Conservation (phyloP, 495 filamentous ascomycete genomes). For the Lepraria neglecta region DNA sequence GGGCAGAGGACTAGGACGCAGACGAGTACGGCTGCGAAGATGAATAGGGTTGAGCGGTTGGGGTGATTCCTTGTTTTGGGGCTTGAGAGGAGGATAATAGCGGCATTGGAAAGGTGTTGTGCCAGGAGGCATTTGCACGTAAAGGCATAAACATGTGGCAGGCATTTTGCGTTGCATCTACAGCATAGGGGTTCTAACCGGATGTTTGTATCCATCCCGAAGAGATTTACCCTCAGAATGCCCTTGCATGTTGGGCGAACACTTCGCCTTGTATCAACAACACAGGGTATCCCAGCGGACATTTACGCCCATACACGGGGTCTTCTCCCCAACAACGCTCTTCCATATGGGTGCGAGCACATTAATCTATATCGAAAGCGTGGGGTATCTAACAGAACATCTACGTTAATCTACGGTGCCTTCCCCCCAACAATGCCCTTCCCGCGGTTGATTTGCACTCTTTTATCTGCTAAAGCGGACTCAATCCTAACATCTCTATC, state of each 20-base stretch:
- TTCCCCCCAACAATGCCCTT: not conserved
- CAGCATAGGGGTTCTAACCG: no score
- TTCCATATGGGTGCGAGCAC: not conserved
- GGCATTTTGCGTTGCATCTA: no score
- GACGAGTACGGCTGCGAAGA: slow-evolving; percentile 66
- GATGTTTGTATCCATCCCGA: no score
- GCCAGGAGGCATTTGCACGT: no score
- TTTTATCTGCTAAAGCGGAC: no score
- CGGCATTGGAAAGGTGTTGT: no score
- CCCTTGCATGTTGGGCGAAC: no score
- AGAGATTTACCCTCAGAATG: no score
- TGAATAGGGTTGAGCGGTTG: slow-evolving; percentile 72
- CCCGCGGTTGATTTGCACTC: no score
- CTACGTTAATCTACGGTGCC: not conserved
- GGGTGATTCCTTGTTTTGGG: slow-evolving; percentile 26
- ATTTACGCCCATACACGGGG: not conserved
- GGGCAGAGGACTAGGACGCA: slow-evolving; percentile 83
- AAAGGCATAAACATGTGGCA: no score
- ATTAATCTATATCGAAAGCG: not conserved
- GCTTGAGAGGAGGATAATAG: no score
- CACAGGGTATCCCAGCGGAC: not conserved
- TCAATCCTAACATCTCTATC: no score
- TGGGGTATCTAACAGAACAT: not conserved
- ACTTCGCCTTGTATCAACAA: not conserved
- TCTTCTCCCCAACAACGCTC: not conserved